phyloP scores from a whole-genome alignment of 345 rosid species.

The Passiflora organensis region DNA sequence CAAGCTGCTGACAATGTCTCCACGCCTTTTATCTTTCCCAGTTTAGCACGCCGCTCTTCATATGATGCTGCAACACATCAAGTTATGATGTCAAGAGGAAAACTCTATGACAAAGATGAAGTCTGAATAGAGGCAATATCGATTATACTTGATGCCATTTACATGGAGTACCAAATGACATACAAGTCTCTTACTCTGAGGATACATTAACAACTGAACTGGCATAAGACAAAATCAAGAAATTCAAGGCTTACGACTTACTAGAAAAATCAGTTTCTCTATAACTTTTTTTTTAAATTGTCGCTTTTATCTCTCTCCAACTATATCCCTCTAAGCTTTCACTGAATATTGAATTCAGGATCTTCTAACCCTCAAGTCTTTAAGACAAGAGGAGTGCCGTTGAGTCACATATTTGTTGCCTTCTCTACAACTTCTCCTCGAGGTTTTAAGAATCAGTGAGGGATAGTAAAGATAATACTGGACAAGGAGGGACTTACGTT shows the following conservation, averaged over 20 bases:
- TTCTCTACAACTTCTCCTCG: no score
- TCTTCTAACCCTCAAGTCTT: no score
- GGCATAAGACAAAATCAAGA: neutral
- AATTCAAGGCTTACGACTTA: neutral
- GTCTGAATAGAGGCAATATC: no score
- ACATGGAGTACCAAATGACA: no score
- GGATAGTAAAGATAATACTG: neutral
- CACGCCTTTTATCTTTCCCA: slow-evolving; percentile 13
- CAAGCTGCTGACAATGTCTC: neutral
- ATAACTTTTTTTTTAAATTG: neutral
- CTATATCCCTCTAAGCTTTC: no score
- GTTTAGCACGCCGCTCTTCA: slow-evolving; percentile 61
- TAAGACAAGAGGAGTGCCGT: no score
- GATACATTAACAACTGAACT: neutral
- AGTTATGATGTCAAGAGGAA: neutral
- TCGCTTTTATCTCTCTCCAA: no score
- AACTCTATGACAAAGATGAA: no score
- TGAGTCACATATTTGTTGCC: no score
- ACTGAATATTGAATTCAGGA: no score
- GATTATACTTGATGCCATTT: no score
- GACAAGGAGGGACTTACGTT: slow-evolving; percentile 52
- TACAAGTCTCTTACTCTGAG: neutral
- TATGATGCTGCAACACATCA: slow-evolving; percentile 56
- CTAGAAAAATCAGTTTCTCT: neutral
- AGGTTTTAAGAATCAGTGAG: no score